These are phyloP conservation scores for Margaritispora aquatica DNA, from an alignment of 495 filamentous ascomycete species.

Conservation along the genomic window DNA sequence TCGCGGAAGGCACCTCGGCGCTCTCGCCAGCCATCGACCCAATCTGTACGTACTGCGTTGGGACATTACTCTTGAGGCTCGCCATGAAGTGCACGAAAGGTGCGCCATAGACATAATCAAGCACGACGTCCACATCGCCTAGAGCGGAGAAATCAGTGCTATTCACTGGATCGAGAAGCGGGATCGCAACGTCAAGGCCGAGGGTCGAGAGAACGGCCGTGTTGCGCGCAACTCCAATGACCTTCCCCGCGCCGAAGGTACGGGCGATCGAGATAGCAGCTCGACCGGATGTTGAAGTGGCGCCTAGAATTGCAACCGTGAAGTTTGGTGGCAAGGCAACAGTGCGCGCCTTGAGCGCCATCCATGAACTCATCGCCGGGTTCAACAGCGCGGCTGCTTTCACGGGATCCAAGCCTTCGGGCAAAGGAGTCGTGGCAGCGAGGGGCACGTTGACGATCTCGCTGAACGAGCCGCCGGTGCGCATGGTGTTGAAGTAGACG, in stretches of 20 bases:
- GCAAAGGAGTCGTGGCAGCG: slow-evolving; percentile 24
- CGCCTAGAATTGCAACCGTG: slow-evolving; percentile 37
- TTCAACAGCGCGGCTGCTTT: slow-evolving; percentile 39
- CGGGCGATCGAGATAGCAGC: slow-evolving; percentile 32
- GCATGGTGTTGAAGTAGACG: slow-evolving; percentile 35
- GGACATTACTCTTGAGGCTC: background rate
- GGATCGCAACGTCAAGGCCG: slow-evolving; percentile 30
- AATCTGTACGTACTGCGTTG: slow-evolving; percentile 14
- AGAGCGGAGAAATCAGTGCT: slow-evolving; percentile 34
- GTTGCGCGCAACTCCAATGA: slow-evolving; percentile 37
- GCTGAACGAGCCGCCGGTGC: slow-evolving; percentile 23
- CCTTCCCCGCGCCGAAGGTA: slow-evolving; percentile 32
- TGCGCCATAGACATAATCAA: slow-evolving; percentile 10
- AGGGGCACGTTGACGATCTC: slow-evolving; percentile 34
- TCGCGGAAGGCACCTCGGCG: background rate
- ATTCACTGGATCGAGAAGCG: slow-evolving; percentile 27
- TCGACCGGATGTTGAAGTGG: slow-evolving; percentile 35
- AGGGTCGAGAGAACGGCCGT: slow-evolving; percentile 23
- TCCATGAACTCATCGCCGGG: slow-evolving; percentile 39
- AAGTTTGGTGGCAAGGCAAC: slow-evolving; percentile 27
- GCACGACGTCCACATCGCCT: slow-evolving; percentile 13
- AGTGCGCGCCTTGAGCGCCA: slow-evolving; percentile 34
- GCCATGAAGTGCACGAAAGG: background rate
- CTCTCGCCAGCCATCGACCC: background rate
- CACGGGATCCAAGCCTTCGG: slow-evolving; percentile 30